Base-by-base conservation (phyloP, 2,329 filamentous ascomycete species). In the Xylaria digitata region DNA sequence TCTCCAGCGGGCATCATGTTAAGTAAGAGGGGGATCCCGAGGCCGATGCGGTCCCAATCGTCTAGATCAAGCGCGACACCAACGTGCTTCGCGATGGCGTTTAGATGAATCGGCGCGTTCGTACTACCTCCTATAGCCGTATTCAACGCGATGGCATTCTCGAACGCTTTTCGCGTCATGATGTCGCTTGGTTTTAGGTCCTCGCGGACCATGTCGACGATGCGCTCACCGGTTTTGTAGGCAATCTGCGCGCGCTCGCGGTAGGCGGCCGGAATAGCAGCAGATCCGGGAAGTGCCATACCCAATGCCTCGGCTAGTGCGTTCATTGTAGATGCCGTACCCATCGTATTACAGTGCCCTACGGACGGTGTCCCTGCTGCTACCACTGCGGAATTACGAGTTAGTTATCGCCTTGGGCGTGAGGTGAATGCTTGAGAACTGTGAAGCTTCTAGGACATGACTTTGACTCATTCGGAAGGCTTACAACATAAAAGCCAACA, bases 121-220 rank as follows among this genome's bases (percentile, higher is more conserved):
- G 85, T 86, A 68, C 83, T 85, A 15, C 85, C 85, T 30, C 85
- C 85, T 60, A 87, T 85, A 21, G 85, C 85, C 1, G 83, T 84
- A 67, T 86, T 86, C 48, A 80, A 81, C 6, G 83, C 82, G 32
- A 87, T 85, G 6, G 83, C 84, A 66, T 87, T 87, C 75, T 87
- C 85, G 63, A 87, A 87, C 0, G 85, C 84, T 63, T 82, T 75
- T 3, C 84, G 78, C 0, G 85, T 87, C 81, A 87, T 81, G 71
- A 87, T 83, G 65, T 87, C 85, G 68, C 81, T 84, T 2, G 85
- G 85, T 66, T 82, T 84, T 34, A 80, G 77, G 71, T 86, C 82
- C 30, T 78, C 73, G 30, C 79, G 75, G 3, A 85, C 82, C 82
- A 85, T 84, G 58, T 82, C 82, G 26, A 85, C 83, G 48, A 85